phyloP scores from a whole-genome alignment of 2,329 filamentous ascomycete genomes.

The Diaporthe eres region DNA sequence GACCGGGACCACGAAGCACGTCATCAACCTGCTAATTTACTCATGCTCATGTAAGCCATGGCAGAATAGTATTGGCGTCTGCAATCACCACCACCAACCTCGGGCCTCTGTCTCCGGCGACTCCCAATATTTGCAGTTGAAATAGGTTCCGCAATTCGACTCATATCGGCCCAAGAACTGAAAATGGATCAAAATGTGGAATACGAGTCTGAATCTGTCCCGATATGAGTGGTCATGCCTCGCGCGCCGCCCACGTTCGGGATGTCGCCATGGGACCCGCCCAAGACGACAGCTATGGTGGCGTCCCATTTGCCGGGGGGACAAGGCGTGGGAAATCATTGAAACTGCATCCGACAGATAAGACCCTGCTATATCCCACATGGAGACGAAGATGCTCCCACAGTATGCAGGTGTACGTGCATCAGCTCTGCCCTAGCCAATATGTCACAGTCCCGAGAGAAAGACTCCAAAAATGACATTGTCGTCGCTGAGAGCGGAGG shows the following conservation, averaged over 20 bases:
- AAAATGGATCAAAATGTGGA: background rate
- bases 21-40: background rate
- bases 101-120: background rate
- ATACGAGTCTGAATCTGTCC: background rate
- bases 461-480: background rate
- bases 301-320: background rate
- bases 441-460: background rate
- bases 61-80: background rate
- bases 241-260: background rate
- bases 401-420: background rate
- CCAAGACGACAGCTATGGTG: background rate
- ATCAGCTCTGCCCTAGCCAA: background rate
- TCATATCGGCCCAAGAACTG: background rate
- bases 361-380: background rate
- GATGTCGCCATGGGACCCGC: conserved; percentile 30
- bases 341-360: background rate
- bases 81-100: background rate
- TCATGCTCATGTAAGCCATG: background rate
- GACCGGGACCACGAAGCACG: background rate
- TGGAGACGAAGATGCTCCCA: background rate
- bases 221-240: background rate
- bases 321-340: background rate
- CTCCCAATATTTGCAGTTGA: background rate
- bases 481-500: background rate
- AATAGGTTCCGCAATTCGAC: background rate